A percentile compares a stretch with the other conserved stretches of the same genome.
Evolutionary conservation across 169 alveolate species (phyloP).

Genomic region (Cytauxzoon felis): DNA sequence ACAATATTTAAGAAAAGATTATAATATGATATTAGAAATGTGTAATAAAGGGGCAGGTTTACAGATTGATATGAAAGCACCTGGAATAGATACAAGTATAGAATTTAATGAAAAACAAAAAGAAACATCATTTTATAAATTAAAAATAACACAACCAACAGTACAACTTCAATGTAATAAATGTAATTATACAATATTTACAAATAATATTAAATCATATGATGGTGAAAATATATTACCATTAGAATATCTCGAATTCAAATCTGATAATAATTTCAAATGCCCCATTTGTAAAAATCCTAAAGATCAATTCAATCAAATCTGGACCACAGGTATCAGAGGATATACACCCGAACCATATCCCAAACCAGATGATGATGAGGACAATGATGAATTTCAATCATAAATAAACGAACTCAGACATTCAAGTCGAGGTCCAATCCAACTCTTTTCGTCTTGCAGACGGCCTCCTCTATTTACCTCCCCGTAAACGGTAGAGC

Average conservation of each 20-base stretch:
- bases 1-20: conserved; percentile 18
- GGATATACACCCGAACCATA: conserved; percentile 40
- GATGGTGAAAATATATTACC: conserved; percentile 14
- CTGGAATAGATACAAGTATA: conserved; percentile 10
- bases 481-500: too few species aligned
- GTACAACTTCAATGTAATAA: conserved; percentile 10
- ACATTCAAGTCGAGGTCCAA: too few species aligned
- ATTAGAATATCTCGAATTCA: conserved; percentile 9
- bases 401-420: too few species aligned
- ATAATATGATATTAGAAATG: conserved; percentile 30
- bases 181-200: conserved; percentile 27
- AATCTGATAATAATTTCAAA: not conserved
- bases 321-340: conserved; percentile 39
- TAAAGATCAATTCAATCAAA: not conserved
- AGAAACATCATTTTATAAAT: conserved; percentile 10
- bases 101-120: conserved; percentile 30
- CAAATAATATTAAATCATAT: conserved; percentile 15
- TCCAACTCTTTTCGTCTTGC: too few species aligned
- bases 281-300: conserved; percentile 17
- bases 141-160: conserved; percentile 38
- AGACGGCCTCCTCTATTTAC: too few species aligned
- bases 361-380: conserved; percentile 38
- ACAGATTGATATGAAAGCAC: conserved; percentile 28
- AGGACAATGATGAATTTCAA: not conserved
- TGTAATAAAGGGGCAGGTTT: conserved; percentile 14